Percentiles rank a stretch among this genome's conserved stretches.
Conservation (phyloP, 352 stramenopile genomes). For the Thalassiosira mediterranea region DNA sequence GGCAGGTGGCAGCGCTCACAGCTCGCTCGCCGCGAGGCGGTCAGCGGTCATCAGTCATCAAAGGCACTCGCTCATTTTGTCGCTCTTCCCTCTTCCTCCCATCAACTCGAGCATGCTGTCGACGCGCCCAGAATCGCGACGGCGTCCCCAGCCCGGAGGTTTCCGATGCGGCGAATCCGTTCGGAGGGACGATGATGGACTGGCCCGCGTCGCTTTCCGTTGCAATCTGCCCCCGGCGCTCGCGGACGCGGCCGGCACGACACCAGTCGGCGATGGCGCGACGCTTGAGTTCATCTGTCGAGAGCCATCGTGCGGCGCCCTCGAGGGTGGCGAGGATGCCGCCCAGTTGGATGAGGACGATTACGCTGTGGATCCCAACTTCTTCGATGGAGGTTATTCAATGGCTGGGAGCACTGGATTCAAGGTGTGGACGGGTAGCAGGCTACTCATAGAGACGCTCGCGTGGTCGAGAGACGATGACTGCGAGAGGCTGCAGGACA, state of each 20-base stretch:
- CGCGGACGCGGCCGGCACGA: too few relatives aligned
- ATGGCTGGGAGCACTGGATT: constrained; percentile 51
- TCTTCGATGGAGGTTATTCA: constrained; percentile 51
- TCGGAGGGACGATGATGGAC: constrained; percentile 22
- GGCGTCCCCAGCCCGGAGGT: constrained; percentile 25
- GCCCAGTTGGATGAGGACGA: constrained; percentile 29
- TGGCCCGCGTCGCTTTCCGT: constrained; percentile 12
- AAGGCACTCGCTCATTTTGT: too few relatives aligned
- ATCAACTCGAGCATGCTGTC: too few relatives aligned
- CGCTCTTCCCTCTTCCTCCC: too few relatives aligned
- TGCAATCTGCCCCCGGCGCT: constrained; percentile 19
- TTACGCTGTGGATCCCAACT: constrained; percentile 55
- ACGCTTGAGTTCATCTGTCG: constrained; percentile 52
- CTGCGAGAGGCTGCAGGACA: constrained; percentile 19
- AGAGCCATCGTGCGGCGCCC: constrained; percentile 52
- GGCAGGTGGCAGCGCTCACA: too few relatives aligned
- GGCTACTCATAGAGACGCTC: constrained; percentile 47
- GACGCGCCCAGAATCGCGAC: constrained; percentile 14
- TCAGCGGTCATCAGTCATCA: too few relatives aligned
- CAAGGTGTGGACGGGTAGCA: constrained; percentile 47
- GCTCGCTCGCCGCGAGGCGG: too few relatives aligned
- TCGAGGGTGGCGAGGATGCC: constrained; percentile 39
- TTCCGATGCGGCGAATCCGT: constrained; percentile 60
- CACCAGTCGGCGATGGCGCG: not conserved
- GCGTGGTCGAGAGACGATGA: constrained; percentile 14